Evolutionary conservation across 495 filamentous ascomycete species (phyloP).

Genomic region (Podospora fimiseda): DNA sequence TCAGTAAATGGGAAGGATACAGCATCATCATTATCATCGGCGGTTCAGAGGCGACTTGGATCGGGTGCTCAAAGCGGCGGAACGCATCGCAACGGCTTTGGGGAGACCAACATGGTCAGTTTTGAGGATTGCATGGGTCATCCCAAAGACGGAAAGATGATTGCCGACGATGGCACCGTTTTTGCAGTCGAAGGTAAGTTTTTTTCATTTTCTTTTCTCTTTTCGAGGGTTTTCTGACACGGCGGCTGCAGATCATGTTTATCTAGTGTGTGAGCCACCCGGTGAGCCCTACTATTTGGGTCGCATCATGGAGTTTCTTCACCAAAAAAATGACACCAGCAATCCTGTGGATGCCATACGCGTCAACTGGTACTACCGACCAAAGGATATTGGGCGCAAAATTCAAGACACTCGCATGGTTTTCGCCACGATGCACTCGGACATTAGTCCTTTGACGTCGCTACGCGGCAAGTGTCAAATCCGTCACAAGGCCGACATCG

Average conservation of each 20-base stretch:
- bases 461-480: conserved; percentile 90
- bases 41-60: conserved; percentile 34
- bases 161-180: conserved; percentile 84
- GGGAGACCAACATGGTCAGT: conserved; percentile 73
- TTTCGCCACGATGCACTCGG: conserved; percentile 97
- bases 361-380: conserved; percentile 97
- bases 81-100: conserved; percentile 29
- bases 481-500: conserved; percentile 77
- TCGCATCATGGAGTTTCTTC: conserved; percentile 96
- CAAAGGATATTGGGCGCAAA: conserved; percentile 89
- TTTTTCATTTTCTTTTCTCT: conserved; percentile 8
- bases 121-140: conserved; percentile 66
- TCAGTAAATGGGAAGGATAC: conserved; percentile 23
- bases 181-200: conserved; percentile 79
- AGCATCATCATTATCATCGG: conserved; percentile 14
- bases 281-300: conserved; percentile 97
- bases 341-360: conserved; percentile 78
- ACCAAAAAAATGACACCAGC: conserved; percentile 62
- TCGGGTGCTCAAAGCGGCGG: conserved; percentile 35
- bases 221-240: conserved; percentile 19
- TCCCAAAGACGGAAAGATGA: conserved; percentile 71
- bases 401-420: conserved; percentile 81
- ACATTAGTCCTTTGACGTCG: conserved; percentile 85
- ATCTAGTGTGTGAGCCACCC: conserved; percentile 94
- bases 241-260: conserved; percentile 73